phyloP scores from a whole-genome alignment of 257 asterid species.

The Avicennia marina region DNA sequence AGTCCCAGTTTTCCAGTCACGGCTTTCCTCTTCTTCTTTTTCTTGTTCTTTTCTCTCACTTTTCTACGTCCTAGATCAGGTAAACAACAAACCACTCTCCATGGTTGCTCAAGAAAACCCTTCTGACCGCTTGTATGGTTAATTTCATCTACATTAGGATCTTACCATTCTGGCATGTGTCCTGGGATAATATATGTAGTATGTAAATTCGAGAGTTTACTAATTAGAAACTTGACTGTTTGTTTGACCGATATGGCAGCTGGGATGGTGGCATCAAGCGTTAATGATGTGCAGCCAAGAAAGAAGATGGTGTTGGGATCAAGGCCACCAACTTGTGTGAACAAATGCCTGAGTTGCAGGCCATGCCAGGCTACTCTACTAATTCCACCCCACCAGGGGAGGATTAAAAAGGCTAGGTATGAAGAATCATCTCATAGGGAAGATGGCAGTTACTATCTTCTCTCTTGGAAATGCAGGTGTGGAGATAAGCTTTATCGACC shows the following conservation, averaged over 20 bases:
- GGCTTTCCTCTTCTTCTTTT: constrained; percentile 29
- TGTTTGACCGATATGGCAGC: constrained; percentile 12
- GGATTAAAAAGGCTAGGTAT: background rate
- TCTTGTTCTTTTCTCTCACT: constrained; percentile 37
- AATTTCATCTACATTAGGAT: background rate
- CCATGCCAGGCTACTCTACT: constrained; percentile 66
- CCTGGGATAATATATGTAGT: background rate
- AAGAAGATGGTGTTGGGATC: constrained; percentile 61
- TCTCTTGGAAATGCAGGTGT: constrained; percentile 73
- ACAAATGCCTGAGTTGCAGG: constrained; percentile 61
- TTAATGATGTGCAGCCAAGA: constrained; percentile 31
- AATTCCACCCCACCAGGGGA: constrained; percentile 45
- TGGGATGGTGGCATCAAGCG: constrained; percentile 23
- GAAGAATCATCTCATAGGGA: constrained; percentile 30
- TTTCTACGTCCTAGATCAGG: constrained; percentile 42
- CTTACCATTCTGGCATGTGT: background rate
- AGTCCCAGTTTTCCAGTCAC: constrained; percentile 27
- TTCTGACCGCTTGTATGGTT: too few relatives aligned
- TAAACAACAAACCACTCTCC: constrained; percentile 3
- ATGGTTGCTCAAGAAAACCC: background rate
- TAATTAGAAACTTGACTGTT: background rate
- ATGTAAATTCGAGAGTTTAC: background rate
- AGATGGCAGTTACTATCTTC: constrained; percentile 65
- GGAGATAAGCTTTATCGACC: constrained; percentile 58
- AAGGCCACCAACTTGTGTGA: constrained; percentile 66